Conservation (phyloP, 495 filamentous ascomycete genomes). For the Xylaria grammica region DNA sequence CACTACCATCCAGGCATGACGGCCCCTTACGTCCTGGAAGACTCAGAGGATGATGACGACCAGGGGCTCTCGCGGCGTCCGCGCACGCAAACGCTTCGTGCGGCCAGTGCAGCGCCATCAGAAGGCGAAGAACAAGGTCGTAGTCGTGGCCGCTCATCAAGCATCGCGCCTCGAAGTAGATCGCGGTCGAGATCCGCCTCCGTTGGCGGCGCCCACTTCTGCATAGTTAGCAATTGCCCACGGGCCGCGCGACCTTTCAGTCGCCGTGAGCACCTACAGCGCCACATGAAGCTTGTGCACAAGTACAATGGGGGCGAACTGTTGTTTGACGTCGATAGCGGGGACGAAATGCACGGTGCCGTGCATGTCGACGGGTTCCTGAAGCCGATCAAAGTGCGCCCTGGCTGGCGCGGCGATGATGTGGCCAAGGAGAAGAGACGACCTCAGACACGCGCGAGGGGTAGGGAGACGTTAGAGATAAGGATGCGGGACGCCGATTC, state of each 20-base stretch:
- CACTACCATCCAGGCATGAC: slow-evolving; percentile 43
- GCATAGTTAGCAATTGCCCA: slow-evolving; percentile 39
- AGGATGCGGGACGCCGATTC: slow-evolving; percentile 8
- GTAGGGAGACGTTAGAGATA: not conserved
- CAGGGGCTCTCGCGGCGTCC: slow-evolving; percentile 13
- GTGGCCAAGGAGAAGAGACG: slow-evolving; percentile 19
- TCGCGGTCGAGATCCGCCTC: slow-evolving; percentile 20
- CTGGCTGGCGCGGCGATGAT: slow-evolving; percentile 36
- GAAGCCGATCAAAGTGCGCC: slow-evolving; percentile 42
- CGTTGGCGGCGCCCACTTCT: slow-evolving; percentile 27
- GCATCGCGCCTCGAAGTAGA: slow-evolving; percentile 14
- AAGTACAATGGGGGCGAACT: slow-evolving; percentile 27
- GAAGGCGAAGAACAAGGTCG: not conserved
- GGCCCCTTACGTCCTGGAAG: slow-evolving; percentile 38
- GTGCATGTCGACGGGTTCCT: slow-evolving; percentile 61
- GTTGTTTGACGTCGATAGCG: slow-evolving; percentile 40
- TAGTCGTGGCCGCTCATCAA: not conserved
- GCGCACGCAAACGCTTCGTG: not conserved
- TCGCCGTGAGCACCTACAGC: slow-evolving; percentile 32
- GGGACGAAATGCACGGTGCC: slow-evolving; percentile 58
- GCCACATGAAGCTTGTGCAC: slow-evolving; percentile 48
- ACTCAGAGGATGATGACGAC: slow-evolving; percentile 37
- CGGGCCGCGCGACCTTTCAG: slow-evolving; percentile 37
- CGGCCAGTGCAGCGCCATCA: not conserved
- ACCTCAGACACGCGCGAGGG: not conserved